Percentiles rank a stretch among this genome's conserved stretches.
Evolutionary conservation across 148 eudicot species (phyloP).

Genomic region (Vaccinium vitisidaea): DNA sequence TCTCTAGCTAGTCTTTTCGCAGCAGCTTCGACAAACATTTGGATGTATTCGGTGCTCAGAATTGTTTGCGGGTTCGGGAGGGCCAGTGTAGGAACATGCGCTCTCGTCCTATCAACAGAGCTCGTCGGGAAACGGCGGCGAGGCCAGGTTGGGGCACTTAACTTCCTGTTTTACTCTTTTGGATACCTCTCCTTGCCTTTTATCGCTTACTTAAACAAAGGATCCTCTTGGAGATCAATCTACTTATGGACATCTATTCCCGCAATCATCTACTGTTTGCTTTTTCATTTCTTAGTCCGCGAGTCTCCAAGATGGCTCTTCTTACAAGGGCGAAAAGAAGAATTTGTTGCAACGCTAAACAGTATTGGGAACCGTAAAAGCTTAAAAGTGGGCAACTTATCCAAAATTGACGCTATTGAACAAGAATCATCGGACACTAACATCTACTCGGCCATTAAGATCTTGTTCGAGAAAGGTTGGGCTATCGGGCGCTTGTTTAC

Average conservation of each 20-base stretch:
- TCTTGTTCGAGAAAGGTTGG: conserved; percentile 43
- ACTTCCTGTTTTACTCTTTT: conserved; percentile 46
- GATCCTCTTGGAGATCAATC: conserved; percentile 52
- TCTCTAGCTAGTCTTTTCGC: conserved; percentile 46
- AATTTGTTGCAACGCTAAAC: conserved; percentile 43
- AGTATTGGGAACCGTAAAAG: conserved; percentile 24
- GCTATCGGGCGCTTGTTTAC: conserved; percentile 32
- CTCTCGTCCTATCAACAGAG: conserved; percentile 66
- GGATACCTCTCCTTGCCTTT: conserved; percentile 64
- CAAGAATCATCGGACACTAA: conserved; percentile 5
- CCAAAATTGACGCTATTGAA: neutral
- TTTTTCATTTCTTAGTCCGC: conserved; percentile 31
- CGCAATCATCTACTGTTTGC: conserved; percentile 38
- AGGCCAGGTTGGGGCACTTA: conserved; percentile 55
- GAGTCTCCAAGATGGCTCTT: conserved; percentile 85
- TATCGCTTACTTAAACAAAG: conserved; percentile 39
- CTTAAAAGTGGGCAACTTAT: neutral
- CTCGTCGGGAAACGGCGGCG: conserved; percentile 53
- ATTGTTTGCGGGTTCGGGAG: conserved; percentile 57
- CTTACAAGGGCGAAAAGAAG: conserved; percentile 41
- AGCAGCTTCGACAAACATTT: conserved; percentile 40
- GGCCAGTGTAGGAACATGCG: conserved; percentile 55
- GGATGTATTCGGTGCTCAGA: conserved; percentile 46
- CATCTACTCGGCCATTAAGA: conserved; percentile 42
- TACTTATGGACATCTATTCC: conserved; percentile 57